Evolutionary conservation across 1,284 basidiomycete genomes (phyloP), one percentile per base, ranked within the genome.

Genomic region (Agaricales sp.): DNA sequence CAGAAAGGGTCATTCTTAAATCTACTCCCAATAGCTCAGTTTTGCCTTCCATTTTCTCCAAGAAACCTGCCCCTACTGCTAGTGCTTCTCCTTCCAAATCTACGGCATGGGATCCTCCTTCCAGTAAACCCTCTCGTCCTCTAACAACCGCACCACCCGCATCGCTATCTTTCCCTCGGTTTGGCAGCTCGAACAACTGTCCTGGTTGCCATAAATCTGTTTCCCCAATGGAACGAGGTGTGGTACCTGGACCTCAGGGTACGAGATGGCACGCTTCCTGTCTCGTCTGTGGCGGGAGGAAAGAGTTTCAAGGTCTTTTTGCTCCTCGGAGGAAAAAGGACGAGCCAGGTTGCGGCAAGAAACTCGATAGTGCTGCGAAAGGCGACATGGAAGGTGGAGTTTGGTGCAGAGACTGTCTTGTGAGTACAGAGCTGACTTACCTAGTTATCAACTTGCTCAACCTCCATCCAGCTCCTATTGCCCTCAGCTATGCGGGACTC

Each of bases 371-470:
- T 55, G 86, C 80, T 16, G 87, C 87, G n/a, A 90, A 86, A 64
- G 73, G 68, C 20, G 82, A 82, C 59, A 67, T 64, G 13, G 76
- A 82, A 41, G 83, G 84, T 2, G 73, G 76, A 4, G 77, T 89
- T 22, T 90, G 86, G 83, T 91, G 87, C 62, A 71, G 87, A 54
- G 86, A 87, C 62, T 91, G 87, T 62, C 67, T 82, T 59, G 88
- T 90, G 59, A 65, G 75, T 65, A 30, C 47, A 51, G 25, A 20
- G 47, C 49, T 20, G 44, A 16, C 39, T 51, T 35, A 43, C 23
- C 26, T 39, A 47, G 50, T 21, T 30, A 3, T 46, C 38, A 46
- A n/a, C 54, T 44, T 20, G 19, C 39, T 8, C 39, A 6, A 8
- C 6, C 16, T 18, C 16, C n/a, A 4, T 11, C 16, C 54, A 87